Base-by-base conservation (phyloP, 176 grass and related monocot species). In the Aegilops sharonensis region DNA sequence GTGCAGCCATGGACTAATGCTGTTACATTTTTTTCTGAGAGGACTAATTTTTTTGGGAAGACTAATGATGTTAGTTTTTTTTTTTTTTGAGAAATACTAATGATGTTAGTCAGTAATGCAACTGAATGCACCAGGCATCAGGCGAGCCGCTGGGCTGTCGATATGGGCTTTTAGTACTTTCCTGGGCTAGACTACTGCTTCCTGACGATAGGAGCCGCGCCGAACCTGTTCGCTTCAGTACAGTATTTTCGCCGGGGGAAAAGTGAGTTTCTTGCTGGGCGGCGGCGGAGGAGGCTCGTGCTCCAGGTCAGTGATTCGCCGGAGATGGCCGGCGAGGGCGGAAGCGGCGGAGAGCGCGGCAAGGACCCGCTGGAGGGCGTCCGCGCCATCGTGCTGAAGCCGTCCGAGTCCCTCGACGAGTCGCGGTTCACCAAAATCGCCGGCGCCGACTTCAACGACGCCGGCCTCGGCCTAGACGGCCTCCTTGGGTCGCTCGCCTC, bases 401-500 rank as follows among this genome's bases (percentile, higher is more conserved):
- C 93, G 13, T 98, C 95, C 1, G 86, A 95, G 68, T 65, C 77
- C 64, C 84, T 95, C 56, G 91, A 93, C 25, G 91, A 91, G 29
- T 94, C 92, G 54, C 72, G 86, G 24, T 94, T 98, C 56, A 77
- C 83, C 34, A 92, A 68, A 88, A 90, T 98, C 81, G 47, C 73
- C 57, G 95, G 95, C 18, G 89, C 89, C 29, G 78, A 98, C 83
- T 98, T 98, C 86, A 89, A 91, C 76, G 91, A 93, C 82, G 81
- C 78, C 11, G 81, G 88, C 29, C 68, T 93, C 60, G 91, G 91
- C 17, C 87, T 98, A 32, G 54, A 36, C 0, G 78, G 78, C 15
- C 63, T 98, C n/a, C 93, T 98, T 11, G 64, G 8, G 5, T 95
- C 93, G 68, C 64, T 98, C 84, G 78, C 84, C 14, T 24, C 62